phyloP scores from a whole-genome alignment of 148 eudicot species.

The Agrostemma githago region DNA sequence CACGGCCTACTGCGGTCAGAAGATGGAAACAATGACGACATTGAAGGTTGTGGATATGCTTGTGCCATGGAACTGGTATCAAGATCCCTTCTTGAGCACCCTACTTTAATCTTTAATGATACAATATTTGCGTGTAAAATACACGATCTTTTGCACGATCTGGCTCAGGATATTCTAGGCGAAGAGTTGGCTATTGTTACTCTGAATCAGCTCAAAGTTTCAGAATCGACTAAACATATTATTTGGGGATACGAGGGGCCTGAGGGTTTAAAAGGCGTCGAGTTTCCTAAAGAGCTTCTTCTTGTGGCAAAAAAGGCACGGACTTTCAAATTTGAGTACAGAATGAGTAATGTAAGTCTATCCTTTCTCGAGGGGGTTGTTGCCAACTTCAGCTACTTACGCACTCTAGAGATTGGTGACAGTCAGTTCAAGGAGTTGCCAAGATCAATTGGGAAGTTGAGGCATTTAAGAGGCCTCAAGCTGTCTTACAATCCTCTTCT shows the following conservation, averaged over 20 bases:
- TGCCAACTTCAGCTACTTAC: constrained; percentile 27
- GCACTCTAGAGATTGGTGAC: constrained; percentile 23
- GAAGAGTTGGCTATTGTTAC: constrained; percentile 32
- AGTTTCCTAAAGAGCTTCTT: constrained; percentile 22
- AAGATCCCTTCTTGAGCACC: constrained; percentile 36
- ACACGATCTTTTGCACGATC: constrained; percentile 45
- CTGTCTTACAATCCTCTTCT: constrained; percentile 27
- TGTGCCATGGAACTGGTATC: constrained; percentile 8
- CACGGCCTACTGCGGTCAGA: constrained; percentile 17
- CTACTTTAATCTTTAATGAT: constrained; percentile 27
- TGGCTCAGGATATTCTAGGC: constrained; percentile 37
- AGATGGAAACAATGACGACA: background rate
- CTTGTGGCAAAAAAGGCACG: constrained; percentile 32
- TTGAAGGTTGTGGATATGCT: constrained; percentile 10
- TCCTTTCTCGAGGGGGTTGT: constrained; percentile 31
- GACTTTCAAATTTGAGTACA: constrained; percentile 24
- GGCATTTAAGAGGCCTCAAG: constrained; percentile 39
- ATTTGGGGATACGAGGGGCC: constrained; percentile 24
- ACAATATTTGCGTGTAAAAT: constrained; percentile 32
- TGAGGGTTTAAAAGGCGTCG: constrained; percentile 14
- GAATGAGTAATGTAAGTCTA: constrained; percentile 18
- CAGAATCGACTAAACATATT: constrained; percentile 28
- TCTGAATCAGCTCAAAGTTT: constrained; percentile 11
- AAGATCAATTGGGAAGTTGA: constrained; percentile 35
- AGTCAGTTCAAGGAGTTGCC: constrained; percentile 42